Base-by-base conservation (phyloP, 805 yeast genomes). In the Kazachstania africana region DNA sequence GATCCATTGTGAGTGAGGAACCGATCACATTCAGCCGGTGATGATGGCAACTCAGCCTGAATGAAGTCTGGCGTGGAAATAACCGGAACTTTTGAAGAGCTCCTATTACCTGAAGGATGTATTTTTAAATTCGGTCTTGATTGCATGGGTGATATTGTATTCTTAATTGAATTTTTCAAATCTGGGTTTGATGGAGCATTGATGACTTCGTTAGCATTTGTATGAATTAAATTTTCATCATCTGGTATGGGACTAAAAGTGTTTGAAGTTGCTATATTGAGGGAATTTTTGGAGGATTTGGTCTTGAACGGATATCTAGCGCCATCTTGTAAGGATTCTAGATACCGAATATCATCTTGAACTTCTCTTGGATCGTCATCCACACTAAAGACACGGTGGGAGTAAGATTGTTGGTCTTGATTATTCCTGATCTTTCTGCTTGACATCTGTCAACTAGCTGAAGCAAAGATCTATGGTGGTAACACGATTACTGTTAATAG, bases 291-390 rank as follows among this genome's bases (percentile, higher is more conserved):
- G n/a, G 13, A 9, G 6, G 6, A 4, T 15, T 16, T 29, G 12
- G 19, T 29, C n/a, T 35, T 39, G 6, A 32, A 35, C 24, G 69
- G 53, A 38, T 68, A 63, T 31, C 73, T 66, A 31, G 80, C 47
- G 0, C 87, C 91, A 53, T 78, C 91, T 26, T 67, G 68, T 44
- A 71, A 73, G 0, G 91, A 91, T 46, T 79, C 93, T 20, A 74
- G 44, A 46, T 79, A 81, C 39, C 72, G 70, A 32, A 67, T 53
- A 40, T 71, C 80, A 12, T 68, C 71, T 37, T 72, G 78, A 12
- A 75, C 65, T 39, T 82, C 94, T 39, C 72, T 70, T 26, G 79
- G 71, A 44, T 78, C 84, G 52, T 83, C 94, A 49, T 83, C 94
- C 0, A 82, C 93, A 22, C 85, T 75, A 50, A 76, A 83, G 1